Evolutionary conservation across 345 rosid genomes (phyloP), one percentile per base, ranked within the genome.

Genomic region (Sisymbrium altissimum): DNA sequence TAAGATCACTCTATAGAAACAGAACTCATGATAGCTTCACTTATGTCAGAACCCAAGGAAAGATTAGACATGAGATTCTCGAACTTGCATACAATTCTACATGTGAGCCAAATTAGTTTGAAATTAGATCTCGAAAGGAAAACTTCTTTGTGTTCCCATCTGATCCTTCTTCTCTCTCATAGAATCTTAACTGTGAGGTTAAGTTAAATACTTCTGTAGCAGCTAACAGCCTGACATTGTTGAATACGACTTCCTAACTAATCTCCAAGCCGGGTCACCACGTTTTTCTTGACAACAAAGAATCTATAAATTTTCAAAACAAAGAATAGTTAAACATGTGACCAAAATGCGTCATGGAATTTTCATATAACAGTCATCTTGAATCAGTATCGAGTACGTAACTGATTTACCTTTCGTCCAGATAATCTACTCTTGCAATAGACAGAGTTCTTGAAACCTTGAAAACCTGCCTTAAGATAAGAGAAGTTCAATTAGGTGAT

Each of bases 361-460:
- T 60, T 48, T 25, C 59, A 19, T 21, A 25, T 48, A 56, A 30
- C 43, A 69, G 9, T 43, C 5, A 12, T 49, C 23, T 17, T 6
- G 29, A 15, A 23, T 71, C 53, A 2, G 15, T 61, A 36, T 63
- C 3, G 25, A 41, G 64, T 41, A 33, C 52, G 62, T 15, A 39
- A 30, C 44, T 63, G 39, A 64, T 30, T 54, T 73, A 74, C 68
- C 78, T 59, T 58, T 56, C 44, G 45, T 48, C 48, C 39, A 30
- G 36, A 14, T 45, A 48, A 54, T 27, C 52, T 69, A 68, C 65
- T 78, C 74, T 19, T 68, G 54, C 41, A 52, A 36, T 44, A 58
- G 56, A 79, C 87, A 86, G 25, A 86, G 85, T 41, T 83, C 87
- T 76, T 86, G 81, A 80, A 86, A 82, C 56, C 81, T 77, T 32